Base-by-base conservation (phyloP, 106 monocot species). In the Agapanthus africanus region DNA sequence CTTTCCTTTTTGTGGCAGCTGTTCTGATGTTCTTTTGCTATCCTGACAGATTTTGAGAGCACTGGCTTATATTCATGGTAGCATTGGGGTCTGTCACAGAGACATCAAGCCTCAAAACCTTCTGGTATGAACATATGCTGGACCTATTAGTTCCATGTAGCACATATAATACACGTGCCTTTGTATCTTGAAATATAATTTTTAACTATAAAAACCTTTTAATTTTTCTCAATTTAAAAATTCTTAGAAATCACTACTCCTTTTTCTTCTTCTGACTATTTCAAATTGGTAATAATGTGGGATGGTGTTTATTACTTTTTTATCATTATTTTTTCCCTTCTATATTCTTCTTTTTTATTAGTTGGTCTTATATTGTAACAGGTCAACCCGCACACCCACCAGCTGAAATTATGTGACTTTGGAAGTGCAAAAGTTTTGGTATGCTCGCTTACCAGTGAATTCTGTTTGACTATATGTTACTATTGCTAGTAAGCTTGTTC, bases 351-450 rank as follows among this genome's bases (percentile, higher is more conserved):
- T 37, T 44, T 31, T 59, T 0, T 2, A 47, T 63, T 23, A 44
- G 19, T 63, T 36, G 51, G 46, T 18, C 42, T 66, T 26, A 38
- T 37, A 11, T 31, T 59, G 27, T 16, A 8, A 26, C 74, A 83
- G 82, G 82, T 83, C 28, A 83, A 83, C 37, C 78, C 78, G 18
- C 78, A 83, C 46, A 78, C 78, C 32, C 82, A 83, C 60, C 78
- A 83, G 51, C 66, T 83, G 66, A 83, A 83, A 40, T 46, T 78
- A 33, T 83, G 82, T 31, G 82, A 83, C 44, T 83, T 83, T 62
- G 82, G 82, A 51, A 83, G 82, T 78, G 82, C 82, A 22, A 83
- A 78, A 78, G 78, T 83, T 11, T 72, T 83, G 78, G 82, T 83
- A 71, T 25, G 42, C n/a, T 50, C 16, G 66, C 22, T 47, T 37